Conservation (phyloP, 2,329 filamentous ascomycete species). For the Pseudogymnoascus sp. region DNA sequence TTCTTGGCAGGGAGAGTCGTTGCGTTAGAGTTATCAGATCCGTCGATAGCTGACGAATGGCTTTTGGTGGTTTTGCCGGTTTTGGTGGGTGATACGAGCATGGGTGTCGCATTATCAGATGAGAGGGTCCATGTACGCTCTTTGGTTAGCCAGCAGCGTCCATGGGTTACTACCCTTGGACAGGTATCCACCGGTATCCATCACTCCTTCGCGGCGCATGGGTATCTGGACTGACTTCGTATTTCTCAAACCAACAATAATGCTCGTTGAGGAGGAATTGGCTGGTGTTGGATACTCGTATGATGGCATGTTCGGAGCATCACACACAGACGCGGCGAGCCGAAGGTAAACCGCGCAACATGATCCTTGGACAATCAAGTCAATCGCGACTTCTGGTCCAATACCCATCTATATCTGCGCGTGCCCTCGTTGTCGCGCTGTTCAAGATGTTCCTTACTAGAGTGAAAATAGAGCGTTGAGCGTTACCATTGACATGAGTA, state of each 20-base stretch:
- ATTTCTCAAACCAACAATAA: background rate
- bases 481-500: background rate
- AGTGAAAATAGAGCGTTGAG: background rate
- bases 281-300: background rate
- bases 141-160: background rate
- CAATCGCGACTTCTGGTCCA: background rate
- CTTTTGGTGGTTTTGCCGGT: background rate
- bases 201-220: background rate
- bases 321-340: background rate
- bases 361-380: background rate
- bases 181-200: background rate
- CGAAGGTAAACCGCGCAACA: background rate
- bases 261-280: background rate
- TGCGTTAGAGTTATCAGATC: slow-evolving; percentile 9
- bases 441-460: background rate
- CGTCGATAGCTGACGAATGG: background rate
- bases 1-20: slow-evolving; percentile 3
- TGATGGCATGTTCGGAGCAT: background rate
- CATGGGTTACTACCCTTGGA: background rate
- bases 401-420: background rate
- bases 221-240: background rate
- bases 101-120: slow-evolving; percentile 3
- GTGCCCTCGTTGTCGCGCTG: background rate
- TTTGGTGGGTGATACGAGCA: slow-evolving; percentile 3
- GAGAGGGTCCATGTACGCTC: background rate